phyloP scores from a whole-genome alignment of 148 eudicot species.

The Fagopyrum tataricum region DNA sequence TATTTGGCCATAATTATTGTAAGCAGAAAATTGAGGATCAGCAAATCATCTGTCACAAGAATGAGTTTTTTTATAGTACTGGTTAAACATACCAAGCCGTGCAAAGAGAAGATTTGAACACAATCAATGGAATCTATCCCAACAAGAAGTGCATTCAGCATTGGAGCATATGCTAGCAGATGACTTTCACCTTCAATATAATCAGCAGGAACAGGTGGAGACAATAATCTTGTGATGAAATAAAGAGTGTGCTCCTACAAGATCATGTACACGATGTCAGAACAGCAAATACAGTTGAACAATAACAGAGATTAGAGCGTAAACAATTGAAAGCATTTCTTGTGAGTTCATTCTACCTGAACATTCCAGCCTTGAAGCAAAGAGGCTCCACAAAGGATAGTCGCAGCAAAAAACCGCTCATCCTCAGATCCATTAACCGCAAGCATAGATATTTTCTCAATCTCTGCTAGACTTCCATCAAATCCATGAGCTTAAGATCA shows the following conservation, averaged over 20 bases:
- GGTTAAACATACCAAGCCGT: conserved; percentile 70
- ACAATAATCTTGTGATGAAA: conserved; percentile 72
- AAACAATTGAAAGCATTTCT: background rate
- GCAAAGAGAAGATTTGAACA: conserved; percentile 88
- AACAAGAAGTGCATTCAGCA: conserved; percentile 79
- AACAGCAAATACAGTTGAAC: background rate
- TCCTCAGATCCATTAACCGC: conserved; percentile 80
- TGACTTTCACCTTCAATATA: conserved; percentile 54
- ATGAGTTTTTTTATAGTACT: background rate
- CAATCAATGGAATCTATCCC: conserved; percentile 86
- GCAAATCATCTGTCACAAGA: background rate
- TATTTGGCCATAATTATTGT: background rate
- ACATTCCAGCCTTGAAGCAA: conserved; percentile 80
- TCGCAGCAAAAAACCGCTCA: conserved; percentile 79
- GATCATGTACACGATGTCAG: background rate
- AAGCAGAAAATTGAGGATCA: background rate
- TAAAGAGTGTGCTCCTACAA: conserved; percentile 81
- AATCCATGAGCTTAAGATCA: conserved; percentile 83
- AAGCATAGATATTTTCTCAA: conserved; percentile 77
- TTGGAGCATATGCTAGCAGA: conserved; percentile 69
- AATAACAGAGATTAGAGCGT: background rate
- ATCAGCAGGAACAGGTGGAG: conserved; percentile 68
- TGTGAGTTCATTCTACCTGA: conserved; percentile 39
- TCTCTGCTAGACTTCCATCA: conserved; percentile 99
- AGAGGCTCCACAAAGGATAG: conserved; percentile 85